phyloP scores from a whole-genome alignment of 306 rosid species.

The Ormosia semicastrata region DNA sequence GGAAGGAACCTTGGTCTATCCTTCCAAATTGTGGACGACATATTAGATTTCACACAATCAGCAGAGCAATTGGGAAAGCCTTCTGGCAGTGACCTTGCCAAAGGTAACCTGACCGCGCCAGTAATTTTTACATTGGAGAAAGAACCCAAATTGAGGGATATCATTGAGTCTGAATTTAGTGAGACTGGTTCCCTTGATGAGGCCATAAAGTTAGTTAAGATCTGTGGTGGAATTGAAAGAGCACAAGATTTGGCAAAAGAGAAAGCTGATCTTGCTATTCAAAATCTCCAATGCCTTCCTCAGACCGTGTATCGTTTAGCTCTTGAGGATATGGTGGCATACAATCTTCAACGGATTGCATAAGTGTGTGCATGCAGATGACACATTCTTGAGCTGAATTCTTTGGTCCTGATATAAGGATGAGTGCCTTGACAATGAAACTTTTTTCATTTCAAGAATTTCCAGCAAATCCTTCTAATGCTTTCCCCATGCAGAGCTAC shows the following conservation, averaged over 20 bases:
- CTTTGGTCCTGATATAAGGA: constrained; percentile 26
- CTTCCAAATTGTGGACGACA: constrained; percentile 95
- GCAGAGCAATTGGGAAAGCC: constrained; percentile 97
- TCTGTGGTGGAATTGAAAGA: constrained; percentile 76
- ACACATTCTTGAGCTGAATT: constrained; percentile 19
- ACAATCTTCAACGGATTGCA: constrained; percentile 83
- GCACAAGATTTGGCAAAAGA: constrained; percentile 78
- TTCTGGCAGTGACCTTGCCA: constrained; percentile 82
- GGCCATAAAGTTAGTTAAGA: constrained; percentile 72
- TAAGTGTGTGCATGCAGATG: constrained; percentile 17
- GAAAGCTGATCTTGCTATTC: constrained; percentile 88
- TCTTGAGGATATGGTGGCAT: constrained; percentile 84
- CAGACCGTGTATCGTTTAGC: constrained; percentile 57
- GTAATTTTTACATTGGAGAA: constrained; percentile 82
- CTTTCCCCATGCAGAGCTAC: constrained; percentile 6
- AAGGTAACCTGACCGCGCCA: constrained; percentile 93
- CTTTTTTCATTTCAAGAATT: constrained; percentile 26
- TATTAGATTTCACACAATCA: constrained; percentile 90
- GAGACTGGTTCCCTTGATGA: constrained; percentile 79
- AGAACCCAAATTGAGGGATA: constrained; percentile 73
- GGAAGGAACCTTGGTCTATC: constrained; percentile 93
- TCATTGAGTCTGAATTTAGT: constrained; percentile 82
- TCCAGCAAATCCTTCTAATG: neutral
- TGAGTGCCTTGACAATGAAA: constrained; percentile 17
- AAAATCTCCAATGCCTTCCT: constrained; percentile 81